A percentile compares a stretch with the other conserved stretches of the same genome.
Evolutionary conservation across 2,329 filamentous ascomycete genomes (phyloP).

Genomic region (Penicillium sp.): DNA sequence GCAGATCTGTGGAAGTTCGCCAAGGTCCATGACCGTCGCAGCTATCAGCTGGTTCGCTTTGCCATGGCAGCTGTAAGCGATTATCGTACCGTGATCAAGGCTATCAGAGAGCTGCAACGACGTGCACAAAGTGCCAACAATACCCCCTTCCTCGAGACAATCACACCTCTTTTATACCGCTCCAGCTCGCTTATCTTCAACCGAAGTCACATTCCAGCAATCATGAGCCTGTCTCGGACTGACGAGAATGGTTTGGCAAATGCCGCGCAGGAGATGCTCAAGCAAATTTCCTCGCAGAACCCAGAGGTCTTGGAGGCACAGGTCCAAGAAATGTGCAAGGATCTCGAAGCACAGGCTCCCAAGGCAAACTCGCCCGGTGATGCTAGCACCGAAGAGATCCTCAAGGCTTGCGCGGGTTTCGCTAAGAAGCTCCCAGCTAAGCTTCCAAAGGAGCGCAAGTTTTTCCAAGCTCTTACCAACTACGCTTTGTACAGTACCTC

Average conservation of each 20-base stretch:
- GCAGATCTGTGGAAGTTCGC: slow-evolving; percentile 88
- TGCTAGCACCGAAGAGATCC: slow-evolving; percentile 77
- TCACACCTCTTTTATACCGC: slow-evolving; percentile 82
- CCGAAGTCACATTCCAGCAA: slow-evolving; percentile 87
- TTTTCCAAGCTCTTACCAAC: slow-evolving; percentile 77
- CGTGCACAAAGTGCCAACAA: slow-evolving; percentile 72
- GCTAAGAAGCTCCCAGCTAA: slow-evolving; percentile 84
- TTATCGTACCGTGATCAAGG: slow-evolving; percentile 87
- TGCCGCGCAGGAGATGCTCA: slow-evolving; percentile 85
- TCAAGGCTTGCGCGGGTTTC: slow-evolving; percentile 93
- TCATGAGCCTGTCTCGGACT: slow-evolving; percentile 84
- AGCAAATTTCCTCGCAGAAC: slow-evolving; percentile 87
- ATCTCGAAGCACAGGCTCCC: slow-evolving; percentile 81
- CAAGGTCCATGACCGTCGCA: slow-evolving; percentile 86
- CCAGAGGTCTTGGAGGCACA: slow-evolving; percentile 92
- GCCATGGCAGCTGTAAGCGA: slow-evolving; percentile 85
- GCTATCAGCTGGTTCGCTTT: slow-evolving; percentile 87
- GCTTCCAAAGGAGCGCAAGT: slow-evolving; percentile 79
- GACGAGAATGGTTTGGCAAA: slow-evolving; percentile 78
- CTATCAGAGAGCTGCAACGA: slow-evolving; percentile 87
- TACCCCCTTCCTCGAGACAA: slow-evolving; percentile 73
- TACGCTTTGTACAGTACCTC: slow-evolving; percentile 85
- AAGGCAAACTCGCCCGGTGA: slow-evolving; percentile 71
- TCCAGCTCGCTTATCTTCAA: slow-evolving; percentile 88
- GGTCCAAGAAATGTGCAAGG: slow-evolving; percentile 86